A percentile compares a stretch with the other conserved stretches of the same genome.
Conservation (phyloP, 495 filamentous ascomycete species). For the Cetradonia linearis region DNA sequence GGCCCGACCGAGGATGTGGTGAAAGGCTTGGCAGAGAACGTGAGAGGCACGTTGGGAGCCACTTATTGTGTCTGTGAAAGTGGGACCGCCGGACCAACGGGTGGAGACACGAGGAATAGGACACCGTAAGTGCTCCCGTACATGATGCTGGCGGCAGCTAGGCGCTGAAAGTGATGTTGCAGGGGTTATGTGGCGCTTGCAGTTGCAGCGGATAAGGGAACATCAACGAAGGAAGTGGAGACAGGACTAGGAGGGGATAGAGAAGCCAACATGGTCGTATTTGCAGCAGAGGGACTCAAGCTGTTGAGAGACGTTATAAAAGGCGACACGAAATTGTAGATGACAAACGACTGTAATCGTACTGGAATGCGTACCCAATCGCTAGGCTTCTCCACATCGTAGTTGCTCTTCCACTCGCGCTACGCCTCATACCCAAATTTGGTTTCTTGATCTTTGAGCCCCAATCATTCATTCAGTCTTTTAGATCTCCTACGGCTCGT, state of each 20-base stretch:
- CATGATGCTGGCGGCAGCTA: neutral
- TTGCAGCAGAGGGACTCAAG: conserved; percentile 46
- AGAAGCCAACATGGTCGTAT: conserved; percentile 51
- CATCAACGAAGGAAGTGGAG: conserved; percentile 41
- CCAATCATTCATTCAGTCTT: neutral
- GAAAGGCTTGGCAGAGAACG: conserved; percentile 43
- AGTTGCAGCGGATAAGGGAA: conserved; percentile 40
- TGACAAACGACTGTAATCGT: neutral
- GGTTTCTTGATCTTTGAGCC: neutral
- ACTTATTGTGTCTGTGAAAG: conserved; percentile 51
- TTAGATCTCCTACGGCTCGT: neutral
- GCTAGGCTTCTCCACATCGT: neutral
- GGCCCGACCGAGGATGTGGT: conserved; percentile 49
- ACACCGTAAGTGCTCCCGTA: conserved; percentile 36
- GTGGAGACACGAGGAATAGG: conserved; percentile 45
- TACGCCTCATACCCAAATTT: neutral
- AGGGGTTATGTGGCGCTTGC: conserved; percentile 53
- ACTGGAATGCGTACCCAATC: neutral
- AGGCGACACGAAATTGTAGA: conserved; percentile 37
- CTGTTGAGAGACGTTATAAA: conserved; percentile 48
- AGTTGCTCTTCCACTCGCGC: neutral
- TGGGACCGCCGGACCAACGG: conserved; percentile 53
- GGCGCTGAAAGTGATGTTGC: neutral
- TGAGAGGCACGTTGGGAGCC: conserved; percentile 39
- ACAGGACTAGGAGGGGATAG: conserved; percentile 43